Evolutionary conservation across 2,329 filamentous ascomycete genomes (phyloP).

Genomic region (Aplosporella prunicola): DNA sequence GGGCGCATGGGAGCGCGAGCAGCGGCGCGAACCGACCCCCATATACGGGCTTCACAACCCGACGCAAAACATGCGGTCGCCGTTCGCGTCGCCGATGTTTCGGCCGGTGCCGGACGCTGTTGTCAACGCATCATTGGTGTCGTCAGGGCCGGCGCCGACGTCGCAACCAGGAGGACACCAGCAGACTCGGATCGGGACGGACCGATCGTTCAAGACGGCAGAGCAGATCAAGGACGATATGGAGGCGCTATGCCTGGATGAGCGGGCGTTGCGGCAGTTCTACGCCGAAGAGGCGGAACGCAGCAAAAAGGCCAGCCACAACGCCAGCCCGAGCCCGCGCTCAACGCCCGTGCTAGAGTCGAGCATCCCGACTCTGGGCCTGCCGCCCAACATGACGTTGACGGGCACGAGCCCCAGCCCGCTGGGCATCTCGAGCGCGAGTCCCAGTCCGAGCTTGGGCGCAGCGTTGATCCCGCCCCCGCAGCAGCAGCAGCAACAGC

Average conservation of each 20-base stretch:
- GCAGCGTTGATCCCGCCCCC: background rate
- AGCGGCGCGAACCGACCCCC: conserved; percentile 12
- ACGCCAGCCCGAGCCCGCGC: conserved; percentile 32
- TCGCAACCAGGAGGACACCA: too few relatives aligned
- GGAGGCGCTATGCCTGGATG: conserved; percentile 35
- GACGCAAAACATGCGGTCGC: conserved; percentile 14
- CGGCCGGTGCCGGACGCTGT: conserved; percentile 27
- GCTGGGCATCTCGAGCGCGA: background rate
- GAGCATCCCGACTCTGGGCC: conserved; percentile 34
- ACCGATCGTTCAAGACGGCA: conserved; percentile 11
- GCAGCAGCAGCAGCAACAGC: background rate
- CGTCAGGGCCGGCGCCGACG: conserved; percentile 10
- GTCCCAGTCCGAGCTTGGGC: conserved; percentile 2
- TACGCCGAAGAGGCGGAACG: conserved; percentile 32
- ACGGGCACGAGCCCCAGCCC: background rate
- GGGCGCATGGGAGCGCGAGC: conserved; percentile 11
- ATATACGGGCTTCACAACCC: conserved; percentile 8
- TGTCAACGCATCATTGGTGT: conserved; percentile 6
- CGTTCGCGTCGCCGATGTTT: conserved; percentile 27
- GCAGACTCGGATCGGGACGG: conserved; percentile 1
- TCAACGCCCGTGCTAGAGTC: conserved; percentile 23
- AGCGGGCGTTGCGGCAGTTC: conserved; percentile 30
- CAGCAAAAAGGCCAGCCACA: conserved; percentile 17
- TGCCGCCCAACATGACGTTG: conserved; percentile 24
- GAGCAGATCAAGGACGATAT: conserved; percentile 37